Base-by-base conservation (phyloP, 805 yeast genomes). In the Saccharomycopsis sp. region DNA sequence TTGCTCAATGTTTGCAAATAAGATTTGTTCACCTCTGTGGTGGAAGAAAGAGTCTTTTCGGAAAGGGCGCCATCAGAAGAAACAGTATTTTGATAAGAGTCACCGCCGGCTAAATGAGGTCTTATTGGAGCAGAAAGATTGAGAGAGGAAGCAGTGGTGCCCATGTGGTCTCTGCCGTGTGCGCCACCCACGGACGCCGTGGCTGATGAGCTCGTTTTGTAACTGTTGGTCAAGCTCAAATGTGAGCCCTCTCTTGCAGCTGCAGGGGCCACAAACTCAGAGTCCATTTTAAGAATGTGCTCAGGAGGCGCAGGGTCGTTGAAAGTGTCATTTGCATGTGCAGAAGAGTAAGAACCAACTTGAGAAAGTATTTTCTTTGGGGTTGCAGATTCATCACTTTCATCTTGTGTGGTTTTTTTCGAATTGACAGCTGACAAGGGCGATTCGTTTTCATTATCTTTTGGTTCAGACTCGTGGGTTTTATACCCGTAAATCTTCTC, bases 51-150 rank as follows among this genome's bases (percentile, higher is more conserved):
- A 5, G 39, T 16, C 9, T 32, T 30, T n/a, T 9, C 26, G 7
- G 27, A 22, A 43, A 13, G 37, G 39, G 13, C 25, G 18, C 42
- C 41, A n/a, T n/a, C n/a, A 7, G 41, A 36, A 5, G 60, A 62
- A 13, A 63, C 53, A 8, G 76, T 73, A 51, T 72, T 70, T 51
- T 78, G 82, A 54, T 80, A 80, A 1, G 87, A 76, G 48, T 80
- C 88, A 27, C 89, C 92, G 46, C 82, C 67, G 2, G 89, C 88
- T 52, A 81, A 64, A 58, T 80, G 84, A 1, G 87, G 86, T 42
- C 55, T 64, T 2, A 25, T 25, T 9, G 53, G 52, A 3, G 53
- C 51, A 30, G 49, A 42, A 41, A 50, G 50, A n/a, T 45, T 42
- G 38, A 57, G 55, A 13, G 43, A 23, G 3, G 46, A 33, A 4